Percentiles rank a stretch among this genome's conserved stretches.
phyloP scores from a whole-genome alignment of 169 alveolate species.

The Eimeria necatrix region DNA sequence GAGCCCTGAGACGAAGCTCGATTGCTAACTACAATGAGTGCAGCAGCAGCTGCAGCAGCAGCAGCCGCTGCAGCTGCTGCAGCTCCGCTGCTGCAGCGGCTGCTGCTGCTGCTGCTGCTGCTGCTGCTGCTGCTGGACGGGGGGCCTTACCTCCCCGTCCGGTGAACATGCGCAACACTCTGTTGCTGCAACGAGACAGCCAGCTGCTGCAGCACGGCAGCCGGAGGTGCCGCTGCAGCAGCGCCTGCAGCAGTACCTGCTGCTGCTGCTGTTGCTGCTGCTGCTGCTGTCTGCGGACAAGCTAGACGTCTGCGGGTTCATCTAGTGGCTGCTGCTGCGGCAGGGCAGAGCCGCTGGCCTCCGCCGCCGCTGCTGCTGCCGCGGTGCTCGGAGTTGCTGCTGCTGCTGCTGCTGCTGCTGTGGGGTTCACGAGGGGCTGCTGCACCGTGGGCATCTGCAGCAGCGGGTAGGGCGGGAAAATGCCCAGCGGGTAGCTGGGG shows the following conservation, averaged over 20 bases:
- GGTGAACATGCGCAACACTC: too few species aligned
- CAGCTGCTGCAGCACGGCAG: background rate
- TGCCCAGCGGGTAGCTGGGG: conserved; percentile 29
- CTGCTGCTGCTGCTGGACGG: conserved; percentile 10
- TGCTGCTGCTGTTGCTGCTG: conserved; percentile 15
- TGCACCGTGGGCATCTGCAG: conserved; percentile 55
- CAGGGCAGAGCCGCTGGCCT: background rate
- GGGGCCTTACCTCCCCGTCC: background rate
- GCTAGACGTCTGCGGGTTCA: background rate
- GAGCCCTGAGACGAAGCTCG: conserved; percentile 26
- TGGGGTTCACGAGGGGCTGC: conserved; percentile 33
- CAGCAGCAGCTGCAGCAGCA: conserved; percentile 12
- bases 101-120: background rate
- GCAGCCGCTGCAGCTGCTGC: background rate
- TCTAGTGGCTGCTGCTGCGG: conserved; percentile 33
- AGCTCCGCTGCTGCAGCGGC: background rate
- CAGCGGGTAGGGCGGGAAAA: conserved; percentile 30
- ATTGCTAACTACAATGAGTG: background rate
- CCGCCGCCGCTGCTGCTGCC: background rate
- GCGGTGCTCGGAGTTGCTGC: background rate
- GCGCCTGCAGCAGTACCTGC: background rate
- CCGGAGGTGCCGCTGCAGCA: background rate
- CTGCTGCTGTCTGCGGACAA: background rate
- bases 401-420: conserved; percentile 57
- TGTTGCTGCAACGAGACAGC: background rate